These are phyloP conservation scores for Fomitopsis betulina DNA, from an alignment of 1,284 basidiomycete species.

Conservation along the genomic window DNA sequence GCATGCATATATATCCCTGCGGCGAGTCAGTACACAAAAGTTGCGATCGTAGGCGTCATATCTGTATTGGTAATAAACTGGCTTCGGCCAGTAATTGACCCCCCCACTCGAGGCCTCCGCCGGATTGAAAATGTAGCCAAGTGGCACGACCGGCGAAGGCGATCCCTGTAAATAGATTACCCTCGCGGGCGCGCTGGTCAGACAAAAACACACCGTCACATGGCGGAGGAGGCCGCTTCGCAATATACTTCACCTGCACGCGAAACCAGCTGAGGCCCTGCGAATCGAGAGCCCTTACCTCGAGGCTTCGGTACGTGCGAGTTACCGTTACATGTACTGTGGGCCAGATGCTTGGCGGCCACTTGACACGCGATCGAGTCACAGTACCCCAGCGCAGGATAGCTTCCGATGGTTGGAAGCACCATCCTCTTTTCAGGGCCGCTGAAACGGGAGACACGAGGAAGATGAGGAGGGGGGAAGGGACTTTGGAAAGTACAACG, in stretches of 20 bases:
- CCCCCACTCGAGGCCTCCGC: neutral
- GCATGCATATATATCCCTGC: neutral
- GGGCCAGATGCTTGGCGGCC: no score
- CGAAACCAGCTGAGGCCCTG: neutral
- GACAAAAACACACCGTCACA: neutral
- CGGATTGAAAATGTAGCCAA: neutral
- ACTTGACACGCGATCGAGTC: no score
- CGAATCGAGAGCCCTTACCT: no score
- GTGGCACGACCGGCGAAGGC: neutral
- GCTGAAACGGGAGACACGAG: no score
- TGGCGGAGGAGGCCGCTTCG: neutral
- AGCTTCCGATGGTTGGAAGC: no score
- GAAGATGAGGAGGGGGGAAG: no score
- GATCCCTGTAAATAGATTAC: neutral
- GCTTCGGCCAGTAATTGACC: neutral
- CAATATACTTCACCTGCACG: neutral
- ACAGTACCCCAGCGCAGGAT: no score
- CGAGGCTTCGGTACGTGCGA: no score
- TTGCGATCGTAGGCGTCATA: neutral
- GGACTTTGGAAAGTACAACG: no score
- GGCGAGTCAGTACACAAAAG: neutral
- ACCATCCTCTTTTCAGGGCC: no score
- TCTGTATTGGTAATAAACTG: neutral
- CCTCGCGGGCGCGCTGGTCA: neutral
- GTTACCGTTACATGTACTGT: no score